These are phyloP conservation scores for Sarocladium brachiariae DNA, from an alignment of 2,329 filamentous ascomycete genomes.

Conservation along the genomic window DNA sequence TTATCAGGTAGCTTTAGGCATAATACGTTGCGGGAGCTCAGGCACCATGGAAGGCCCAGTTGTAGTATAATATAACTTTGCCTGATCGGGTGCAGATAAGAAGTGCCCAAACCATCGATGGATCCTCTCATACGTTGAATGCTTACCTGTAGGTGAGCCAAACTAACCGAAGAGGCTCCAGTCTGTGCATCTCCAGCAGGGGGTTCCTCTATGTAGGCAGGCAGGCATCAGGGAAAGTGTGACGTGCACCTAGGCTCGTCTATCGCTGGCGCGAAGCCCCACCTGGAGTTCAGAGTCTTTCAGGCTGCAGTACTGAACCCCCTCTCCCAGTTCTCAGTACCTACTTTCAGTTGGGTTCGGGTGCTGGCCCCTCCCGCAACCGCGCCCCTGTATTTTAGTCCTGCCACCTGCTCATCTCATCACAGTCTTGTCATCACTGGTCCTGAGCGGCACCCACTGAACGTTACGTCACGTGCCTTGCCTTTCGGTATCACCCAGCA, in stretches of 20 bases:
- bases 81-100: too few relatives aligned
- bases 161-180: too few relatives aligned
- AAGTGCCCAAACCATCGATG: too few relatives aligned
- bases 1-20: not conserved
- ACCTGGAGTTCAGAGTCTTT: not conserved
- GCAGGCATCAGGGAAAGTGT: not conserved
- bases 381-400: not conserved
- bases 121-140: too few relatives aligned
- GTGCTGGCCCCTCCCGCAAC: too few relatives aligned
- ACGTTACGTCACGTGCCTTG: constrained; percentile 4
- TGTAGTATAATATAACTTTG: too few relatives aligned
- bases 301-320: not conserved
- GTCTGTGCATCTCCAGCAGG: too few relatives aligned
- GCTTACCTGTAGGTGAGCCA: too few relatives aligned
- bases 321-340: not conserved
- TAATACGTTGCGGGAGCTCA: not conserved
- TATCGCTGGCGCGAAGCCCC: not conserved
- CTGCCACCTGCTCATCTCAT: too few relatives aligned
- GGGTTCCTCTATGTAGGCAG: not conserved
- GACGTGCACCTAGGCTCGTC: not conserved
- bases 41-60: not conserved
- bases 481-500: not conserved
- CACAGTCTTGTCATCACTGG: too few relatives aligned
- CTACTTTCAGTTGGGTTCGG: not conserved
- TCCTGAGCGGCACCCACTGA: not conserved